Conservation (phyloP, 805 yeast species). For the Suhomyces sp. region DNA sequence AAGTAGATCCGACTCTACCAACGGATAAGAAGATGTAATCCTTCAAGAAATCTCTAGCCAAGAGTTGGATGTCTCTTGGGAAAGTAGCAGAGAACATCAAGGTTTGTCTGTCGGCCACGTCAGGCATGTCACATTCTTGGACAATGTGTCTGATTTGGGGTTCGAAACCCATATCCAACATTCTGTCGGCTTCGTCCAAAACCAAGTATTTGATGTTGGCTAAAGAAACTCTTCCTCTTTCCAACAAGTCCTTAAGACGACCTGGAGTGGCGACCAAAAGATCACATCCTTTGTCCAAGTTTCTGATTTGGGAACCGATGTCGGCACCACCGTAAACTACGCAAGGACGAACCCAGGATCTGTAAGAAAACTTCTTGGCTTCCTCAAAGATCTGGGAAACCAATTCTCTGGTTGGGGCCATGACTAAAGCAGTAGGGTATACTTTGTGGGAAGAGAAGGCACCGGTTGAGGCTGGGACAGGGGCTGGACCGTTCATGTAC, state of each 20-base stretch:
- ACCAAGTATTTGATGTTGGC: constrained; percentile 89
- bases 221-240: constrained; percentile 90
- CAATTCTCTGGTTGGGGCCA: constrained; percentile 99
- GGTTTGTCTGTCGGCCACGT: constrained; percentile 86
- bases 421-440: constrained; percentile 87
- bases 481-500: constrained; percentile 82
- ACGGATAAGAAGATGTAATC: constrained; percentile 94
- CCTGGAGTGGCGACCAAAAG: constrained; percentile 98
- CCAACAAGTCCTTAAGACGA: constrained; percentile 92
- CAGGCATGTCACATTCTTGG: constrained; percentile 97
- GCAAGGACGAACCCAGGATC: constrained; percentile 97
- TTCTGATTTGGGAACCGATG: constrained; percentile 80
- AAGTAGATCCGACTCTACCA: constrained; percentile 98
- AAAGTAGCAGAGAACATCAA: constrained; percentile 98
- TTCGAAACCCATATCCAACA: constrained; percentile 99
- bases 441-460: constrained; percentile 71
- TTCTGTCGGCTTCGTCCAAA: constrained; percentile 98
- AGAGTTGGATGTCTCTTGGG: constrained; percentile 95
- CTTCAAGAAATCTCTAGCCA: constrained; percentile 95
- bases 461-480: constrained; percentile 45
- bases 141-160: constrained; percentile 98
- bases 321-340: constrained; percentile 99
- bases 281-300: constrained; percentile 91
- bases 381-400: constrained; percentile 96
- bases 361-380: constrained; percentile 90